Evolutionary conservation across 1,284 basidiomycete species (phyloP), one percentile per base, ranked within the genome.

Genomic region (Ceratobasidium sp.): DNA sequence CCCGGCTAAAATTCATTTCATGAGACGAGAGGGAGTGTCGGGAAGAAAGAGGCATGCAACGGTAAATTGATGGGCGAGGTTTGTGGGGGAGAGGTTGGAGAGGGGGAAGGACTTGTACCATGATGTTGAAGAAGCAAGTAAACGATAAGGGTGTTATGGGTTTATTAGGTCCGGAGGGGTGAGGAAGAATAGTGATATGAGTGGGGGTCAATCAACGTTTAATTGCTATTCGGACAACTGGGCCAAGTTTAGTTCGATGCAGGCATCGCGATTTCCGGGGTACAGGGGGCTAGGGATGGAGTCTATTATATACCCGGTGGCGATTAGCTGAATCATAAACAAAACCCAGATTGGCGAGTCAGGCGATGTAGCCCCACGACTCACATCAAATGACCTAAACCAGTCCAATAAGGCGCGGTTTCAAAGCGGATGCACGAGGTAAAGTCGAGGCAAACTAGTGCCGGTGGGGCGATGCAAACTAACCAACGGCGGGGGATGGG

Each of bases 361-460:
- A 66, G 50, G 36, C 23, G 49, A 21, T 21, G 9, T 49, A 7
- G 36, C 21, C 42, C 47, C 49, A 52, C 60, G 60, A 66, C 60
- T 66, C 60, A 66, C 60, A 66, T 66, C 60, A 60, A 54, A 27
- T 42, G 60, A 46, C 39, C 60, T 29, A 66, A 66, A 52, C 47
- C 59, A 39, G 57, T 49, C 29, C 46, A 44, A n/a, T 27, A 29
- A 16, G 57, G 44, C 29, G 29, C 27, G 36, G 33, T 41, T 46
- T 36, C 5, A 36, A 36, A 36, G 11, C 33, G 33, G 11, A 36
- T 11, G 11, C 33, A 36, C 33, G 33, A 36, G 33, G 33, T 36
- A 36, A 36, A 36, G 11, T 36, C 33, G 21, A 42, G 50, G 33
- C 23, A 46, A 52, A 41, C 23, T 7, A 21, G 13, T 25, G 25